Conservation (phyloP, 2,329 filamentous ascomycete genomes). For the Trichoderma polysporum region DNA sequence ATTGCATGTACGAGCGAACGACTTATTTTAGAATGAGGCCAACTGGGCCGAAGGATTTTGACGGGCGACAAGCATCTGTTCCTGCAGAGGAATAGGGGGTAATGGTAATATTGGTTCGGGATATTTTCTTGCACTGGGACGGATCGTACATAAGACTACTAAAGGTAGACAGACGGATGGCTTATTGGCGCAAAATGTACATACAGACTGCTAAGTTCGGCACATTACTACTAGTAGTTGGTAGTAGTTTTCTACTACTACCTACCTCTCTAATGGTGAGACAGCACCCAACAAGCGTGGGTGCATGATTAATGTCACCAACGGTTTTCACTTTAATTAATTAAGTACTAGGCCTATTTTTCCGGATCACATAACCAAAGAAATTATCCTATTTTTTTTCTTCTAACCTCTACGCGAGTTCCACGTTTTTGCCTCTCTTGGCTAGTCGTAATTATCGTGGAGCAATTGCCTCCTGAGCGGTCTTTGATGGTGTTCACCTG, state of each 20-base stretch:
- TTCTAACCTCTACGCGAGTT: not conserved
- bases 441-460: not conserved
- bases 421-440: not conserved
- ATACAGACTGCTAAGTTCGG: too few species aligned
- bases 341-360: not conserved
- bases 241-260: too few species aligned
- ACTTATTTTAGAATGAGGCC: too few species aligned
- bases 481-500: too few species aligned
- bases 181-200: not conserved
- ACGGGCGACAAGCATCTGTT: not conserved
- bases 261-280: not conserved
- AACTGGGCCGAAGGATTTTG: not conserved
- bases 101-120: not conserved
- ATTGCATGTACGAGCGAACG: not conserved
- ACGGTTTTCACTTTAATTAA: slow-evolving; percentile 1
- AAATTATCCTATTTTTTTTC: not conserved
- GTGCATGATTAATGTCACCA: slow-evolving; percentile 7
- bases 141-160: too few species aligned
- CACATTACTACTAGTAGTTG: too few species aligned
- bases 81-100: not conserved
- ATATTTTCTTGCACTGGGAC: too few species aligned
- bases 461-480: not conserved
- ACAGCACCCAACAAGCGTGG: not conserved
- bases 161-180: not conserved
- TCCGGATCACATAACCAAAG: not conserved